These are phyloP conservation scores for Phytopythium vexans DNA, from an alignment of 352 stramenopile genomes.

Conservation along the genomic window DNA sequence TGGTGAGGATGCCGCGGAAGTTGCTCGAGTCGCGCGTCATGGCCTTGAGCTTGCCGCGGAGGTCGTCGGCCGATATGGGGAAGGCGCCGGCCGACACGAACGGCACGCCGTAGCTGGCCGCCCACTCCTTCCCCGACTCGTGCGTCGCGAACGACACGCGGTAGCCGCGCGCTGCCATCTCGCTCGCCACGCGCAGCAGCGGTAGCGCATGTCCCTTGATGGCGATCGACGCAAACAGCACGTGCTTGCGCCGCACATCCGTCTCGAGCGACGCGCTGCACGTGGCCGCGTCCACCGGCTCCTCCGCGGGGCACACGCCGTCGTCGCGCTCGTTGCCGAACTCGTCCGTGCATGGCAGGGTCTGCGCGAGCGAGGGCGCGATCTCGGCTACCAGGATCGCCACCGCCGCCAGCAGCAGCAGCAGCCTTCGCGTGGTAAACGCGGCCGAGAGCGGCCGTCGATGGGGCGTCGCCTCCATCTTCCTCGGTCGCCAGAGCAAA, in stretches of 20 bases:
- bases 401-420: too few species aligned
- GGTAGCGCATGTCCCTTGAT: slow-evolving; percentile 80
- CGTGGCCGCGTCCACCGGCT: neutral
- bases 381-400: too few species aligned
- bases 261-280: neutral
- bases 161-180: slow-evolving; percentile 72
- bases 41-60: slow-evolving; percentile 63
- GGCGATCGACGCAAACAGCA: slow-evolving; percentile 80
- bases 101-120: slow-evolving; percentile 37
- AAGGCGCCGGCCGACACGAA: slow-evolving; percentile 77
- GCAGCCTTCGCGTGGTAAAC: too few species aligned
- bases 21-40: slow-evolving; percentile 84
- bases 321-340: too few species aligned
- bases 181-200: slow-evolving; percentile 69
- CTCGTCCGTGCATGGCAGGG: too few species aligned
- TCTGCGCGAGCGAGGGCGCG: too few species aligned
- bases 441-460: too few species aligned
- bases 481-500: too few species aligned
- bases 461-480: too few species aligned
- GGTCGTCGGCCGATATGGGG: slow-evolving; percentile 68
- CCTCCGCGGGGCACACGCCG: neutral
- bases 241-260: slow-evolving; percentile 34
- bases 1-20: slow-evolving; percentile 83
- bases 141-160: slow-evolving; percentile 81
- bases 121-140: slow-evolving; percentile 77